A percentile compares a stretch with the other conserved stretches of the same genome.
These are phyloP conservation scores for Ogataea nakhonphanomensis DNA, from an alignment of 805 yeast species.

Conservation along the genomic window DNA sequence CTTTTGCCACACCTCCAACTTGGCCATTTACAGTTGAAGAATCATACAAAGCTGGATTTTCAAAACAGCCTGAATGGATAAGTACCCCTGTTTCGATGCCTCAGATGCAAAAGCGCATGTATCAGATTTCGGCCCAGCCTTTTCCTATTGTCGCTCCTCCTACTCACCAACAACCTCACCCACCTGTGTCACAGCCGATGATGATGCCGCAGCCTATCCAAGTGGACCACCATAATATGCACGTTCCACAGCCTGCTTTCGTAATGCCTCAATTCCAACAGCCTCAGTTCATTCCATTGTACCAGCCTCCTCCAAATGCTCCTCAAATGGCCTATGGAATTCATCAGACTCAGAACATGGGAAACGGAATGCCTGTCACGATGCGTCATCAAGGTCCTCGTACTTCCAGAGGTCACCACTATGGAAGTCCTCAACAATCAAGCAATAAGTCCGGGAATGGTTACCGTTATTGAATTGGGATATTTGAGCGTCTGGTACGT, in stretches of 20 bases:
- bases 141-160: constrained; percentile 22
- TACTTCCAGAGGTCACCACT: constrained; percentile 13
- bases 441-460: constrained; percentile 9
- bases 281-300: constrained; percentile 19
- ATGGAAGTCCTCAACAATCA: constrained; percentile 12
- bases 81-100: constrained; percentile 21
- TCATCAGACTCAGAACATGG: constrained; percentile 11
- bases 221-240: constrained; percentile 17
- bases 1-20: constrained; percentile 73
- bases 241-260: constrained; percentile 19
- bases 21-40: constrained; percentile 58
- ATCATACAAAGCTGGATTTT: constrained; percentile 51
- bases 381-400: constrained; percentile 17
- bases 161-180: constrained; percentile 16
- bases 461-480: constrained; percentile 3
- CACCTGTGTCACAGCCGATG: constrained; percentile 19
- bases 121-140: constrained; percentile 22
- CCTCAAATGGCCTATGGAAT: constrained; percentile 19
- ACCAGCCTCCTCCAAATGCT: constrained; percentile 18
- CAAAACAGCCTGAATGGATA: constrained; percentile 34
- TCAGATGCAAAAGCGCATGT: constrained; percentile 19
- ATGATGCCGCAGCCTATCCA: constrained; percentile 21
- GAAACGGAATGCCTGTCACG: constrained; percentile 11
- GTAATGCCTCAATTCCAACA: constrained; percentile 21
- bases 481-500: neutral